Evolutionary conservation across 1,284 basidiomycete species (phyloP).

Genomic region (Marasmius tenuissimus): DNA sequence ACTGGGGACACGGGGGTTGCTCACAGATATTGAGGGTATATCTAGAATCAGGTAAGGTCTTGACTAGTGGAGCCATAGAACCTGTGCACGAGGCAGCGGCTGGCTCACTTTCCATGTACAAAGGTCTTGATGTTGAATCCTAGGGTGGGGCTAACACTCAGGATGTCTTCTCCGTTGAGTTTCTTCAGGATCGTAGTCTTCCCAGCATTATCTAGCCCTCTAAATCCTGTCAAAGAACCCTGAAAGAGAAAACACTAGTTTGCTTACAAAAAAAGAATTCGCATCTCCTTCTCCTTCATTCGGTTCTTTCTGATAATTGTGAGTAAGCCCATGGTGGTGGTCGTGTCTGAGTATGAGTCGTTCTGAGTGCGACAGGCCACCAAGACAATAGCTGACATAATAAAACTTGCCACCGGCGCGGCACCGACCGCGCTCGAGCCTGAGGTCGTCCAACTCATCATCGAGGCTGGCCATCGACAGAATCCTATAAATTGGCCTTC

Average conservation of each 20-base stretch:
- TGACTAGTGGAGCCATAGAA: slow-evolving; percentile 13
- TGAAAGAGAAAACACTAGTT: neutral
- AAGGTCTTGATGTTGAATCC: slow-evolving; percentile 99
- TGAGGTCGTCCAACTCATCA: neutral
- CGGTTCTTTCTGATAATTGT: slow-evolving; percentile 98
- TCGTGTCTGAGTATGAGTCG: neutral
- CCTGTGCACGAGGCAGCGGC: slow-evolving; percentile 14
- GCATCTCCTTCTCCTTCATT: slow-evolving; percentile 93
- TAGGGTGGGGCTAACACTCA: slow-evolving; percentile 87
- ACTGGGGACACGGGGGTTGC: slow-evolving; percentile 30
- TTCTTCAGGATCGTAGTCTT: slow-evolving; percentile 98
- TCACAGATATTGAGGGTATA: slow-evolving; percentile 93
- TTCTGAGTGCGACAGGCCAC: neutral
- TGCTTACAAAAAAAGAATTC: slow-evolving; percentile 90
- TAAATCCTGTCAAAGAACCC: slow-evolving; percentile 29
- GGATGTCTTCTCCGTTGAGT: slow-evolving; percentile 89
- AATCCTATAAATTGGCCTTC: neutral
- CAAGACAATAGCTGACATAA: too few relatives aligned
- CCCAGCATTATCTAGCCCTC: slow-evolving; percentile 98
- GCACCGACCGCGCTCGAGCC: too few relatives aligned
- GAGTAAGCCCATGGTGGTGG: slow-evolving; percentile 76
- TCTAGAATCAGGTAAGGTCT: slow-evolving; percentile 37
- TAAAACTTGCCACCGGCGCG: too few relatives aligned
- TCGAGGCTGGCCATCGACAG: neutral
- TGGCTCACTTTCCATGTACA: slow-evolving; percentile 79